Evolutionary conservation across 2,329 filamentous ascomycete genomes (phyloP), one percentile per base, ranked within the genome.

Genomic region (Colletotrichum karsti): DNA sequence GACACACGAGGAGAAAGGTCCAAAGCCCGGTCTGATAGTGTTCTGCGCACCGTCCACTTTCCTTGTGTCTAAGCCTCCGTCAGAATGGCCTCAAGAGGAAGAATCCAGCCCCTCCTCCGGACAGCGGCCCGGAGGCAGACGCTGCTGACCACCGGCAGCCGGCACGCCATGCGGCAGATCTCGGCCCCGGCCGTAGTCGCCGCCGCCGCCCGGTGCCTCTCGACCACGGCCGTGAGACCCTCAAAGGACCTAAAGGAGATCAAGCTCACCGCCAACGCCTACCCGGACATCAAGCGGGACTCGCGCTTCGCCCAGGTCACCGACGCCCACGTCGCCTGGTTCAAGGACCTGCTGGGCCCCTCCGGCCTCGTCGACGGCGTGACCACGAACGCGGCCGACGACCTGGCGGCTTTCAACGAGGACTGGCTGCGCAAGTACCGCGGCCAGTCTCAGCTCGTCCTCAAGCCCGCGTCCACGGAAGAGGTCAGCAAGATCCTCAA

Each of bases 351-450:
- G n/a, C 87, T 99, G 35, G 93, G 94, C 62, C 89, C 91, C 37
- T 93, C 92, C 37, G 94, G 94, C 2, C 86, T 98, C 57, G 89
- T 98, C 69, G 95, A 98, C 77, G 93, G 93, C 56, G 87, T 97
- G 61, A 93, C 90, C 4, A 81, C 89, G 72, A 90, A 95, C 79
- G 90, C 82, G 30, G 83, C 86, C 3, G 92, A 93, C 74, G 96
- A 98, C 77, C 87, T 98, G 72, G 93, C 96, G 77, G 88, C 93
- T 7, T 99, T 94, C 87, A 99, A 99, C 81, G 90, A 91, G 77
- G 96, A 99, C 82, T 99, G 97, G 96, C 98, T 99, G 95, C 91
- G 93, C 81, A 99, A 99, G 83, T 99, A 97, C 84, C 91, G 93
- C 69, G 97, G 96, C 30, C 94, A 98, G 80, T 90, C 93, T 69